Evolutionary conservation across 257 asterid species (phyloP).

Genomic region (Prunella vulgaris): DNA sequence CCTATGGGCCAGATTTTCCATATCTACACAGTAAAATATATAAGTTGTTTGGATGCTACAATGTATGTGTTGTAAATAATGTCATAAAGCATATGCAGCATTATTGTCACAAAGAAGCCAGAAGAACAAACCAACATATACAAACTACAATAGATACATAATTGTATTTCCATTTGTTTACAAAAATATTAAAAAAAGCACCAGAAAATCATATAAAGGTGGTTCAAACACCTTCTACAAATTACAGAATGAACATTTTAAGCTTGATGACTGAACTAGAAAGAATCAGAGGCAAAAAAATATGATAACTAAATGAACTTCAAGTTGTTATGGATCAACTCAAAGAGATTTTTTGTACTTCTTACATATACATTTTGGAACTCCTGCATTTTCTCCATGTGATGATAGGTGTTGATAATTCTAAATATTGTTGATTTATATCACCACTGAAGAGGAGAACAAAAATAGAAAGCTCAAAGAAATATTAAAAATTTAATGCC

Average conservation of each 20-base stretch:
- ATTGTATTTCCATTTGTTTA: neutral
- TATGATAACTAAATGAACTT: neutral
- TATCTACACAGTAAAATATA: conserved; percentile 41
- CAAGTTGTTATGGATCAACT: neutral
- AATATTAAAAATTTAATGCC: neutral
- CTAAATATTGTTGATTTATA: neutral
- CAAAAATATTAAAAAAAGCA: neutral
- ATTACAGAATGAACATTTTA: conserved; percentile 4
- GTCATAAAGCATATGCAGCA: neutral
- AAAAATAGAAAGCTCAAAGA: neutral
- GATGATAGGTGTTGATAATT: neutral
- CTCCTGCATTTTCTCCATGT: neutral
- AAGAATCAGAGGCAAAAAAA: neutral
- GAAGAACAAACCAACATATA: neutral
- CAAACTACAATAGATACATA: neutral
- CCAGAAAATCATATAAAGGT: conserved; percentile 1
- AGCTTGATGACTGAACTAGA: neutral
- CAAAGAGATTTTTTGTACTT: neutral
- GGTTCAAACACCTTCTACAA: conserved; percentile 9
- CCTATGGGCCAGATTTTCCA: conserved; percentile 98
- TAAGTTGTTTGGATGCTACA: conserved; percentile 10
- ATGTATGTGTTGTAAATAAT: neutral
- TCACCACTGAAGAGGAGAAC: neutral
- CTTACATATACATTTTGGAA: neutral
- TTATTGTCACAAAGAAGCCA: conserved; percentile 8